These are phyloP conservation scores for Mycotypha africana DNA, from an alignment of 371 early-diverging fungal genomes.

Conservation along the genomic window DNA sequence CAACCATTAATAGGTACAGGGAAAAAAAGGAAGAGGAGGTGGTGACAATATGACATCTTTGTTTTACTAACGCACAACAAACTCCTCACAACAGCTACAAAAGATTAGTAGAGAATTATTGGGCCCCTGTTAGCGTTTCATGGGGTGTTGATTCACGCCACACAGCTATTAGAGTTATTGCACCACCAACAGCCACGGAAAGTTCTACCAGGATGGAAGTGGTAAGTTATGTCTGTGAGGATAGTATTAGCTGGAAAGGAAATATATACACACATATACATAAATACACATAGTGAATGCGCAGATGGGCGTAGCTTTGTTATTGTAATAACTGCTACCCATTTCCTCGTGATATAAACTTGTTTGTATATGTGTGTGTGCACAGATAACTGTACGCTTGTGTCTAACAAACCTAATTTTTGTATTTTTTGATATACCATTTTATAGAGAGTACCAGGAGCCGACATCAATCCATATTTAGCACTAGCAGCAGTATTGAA, in stretches of 20 bases:
- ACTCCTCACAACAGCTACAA: conserved; percentile 79
- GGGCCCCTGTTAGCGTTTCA: conserved; percentile 81
- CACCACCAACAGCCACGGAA: conserved; percentile 63
- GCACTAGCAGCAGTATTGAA: conserved; percentile 74
- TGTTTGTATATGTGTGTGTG: no score
- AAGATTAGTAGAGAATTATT: conserved; percentile 76
- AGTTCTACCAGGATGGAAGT: conserved; percentile 69
- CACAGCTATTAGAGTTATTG: conserved; percentile 74
- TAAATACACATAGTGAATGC: no score
- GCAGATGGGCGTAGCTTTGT: no score
- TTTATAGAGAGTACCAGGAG: conserved; percentile 68
- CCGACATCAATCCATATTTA: conserved; percentile 79
- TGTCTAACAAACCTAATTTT: no score
- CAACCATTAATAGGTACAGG: conserved; percentile 68
- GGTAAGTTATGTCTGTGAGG: conserved; percentile 27
- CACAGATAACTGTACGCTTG: no score
- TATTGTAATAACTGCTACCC: no score
- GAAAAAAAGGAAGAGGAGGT: not conserved
- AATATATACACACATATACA: not conserved
- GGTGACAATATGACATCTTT: not conserved
- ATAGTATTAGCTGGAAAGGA: not conserved
- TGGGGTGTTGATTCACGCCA: conserved; percentile 80
- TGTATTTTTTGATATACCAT: no score
- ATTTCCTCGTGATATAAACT: no score
- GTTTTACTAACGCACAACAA: no score